Percentiles rank a stretch among this genome's conserved stretches.
phyloP scores from a whole-genome alignment of 2,329 filamentous ascomycete genomes.

The Pestalotiopsis fici region DNA sequence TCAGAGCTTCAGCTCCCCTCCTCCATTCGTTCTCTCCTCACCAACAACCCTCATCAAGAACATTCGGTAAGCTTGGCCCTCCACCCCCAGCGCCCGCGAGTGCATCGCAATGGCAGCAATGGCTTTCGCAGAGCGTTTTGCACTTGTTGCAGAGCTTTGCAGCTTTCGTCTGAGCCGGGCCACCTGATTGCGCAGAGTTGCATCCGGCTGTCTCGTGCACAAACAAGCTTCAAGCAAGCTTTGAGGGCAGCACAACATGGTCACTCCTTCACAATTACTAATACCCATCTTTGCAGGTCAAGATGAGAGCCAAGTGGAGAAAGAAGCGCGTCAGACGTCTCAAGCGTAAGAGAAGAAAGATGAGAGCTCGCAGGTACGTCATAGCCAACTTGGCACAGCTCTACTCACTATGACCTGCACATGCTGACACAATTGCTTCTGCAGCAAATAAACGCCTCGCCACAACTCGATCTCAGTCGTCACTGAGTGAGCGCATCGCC shows the following conservation, averaged over 20 bases:
- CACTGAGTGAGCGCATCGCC: slow-evolving; percentile 8
- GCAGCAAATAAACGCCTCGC: slow-evolving; percentile 38
- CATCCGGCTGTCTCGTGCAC: not conserved
- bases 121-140: not conserved
- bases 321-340: slow-evolving; percentile 98
- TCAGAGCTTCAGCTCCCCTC: slow-evolving; percentile 5
- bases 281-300: slow-evolving; percentile 29
- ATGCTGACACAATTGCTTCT: not conserved
- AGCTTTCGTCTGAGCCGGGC: not conserved
- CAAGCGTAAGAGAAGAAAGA: slow-evolving; percentile 99
- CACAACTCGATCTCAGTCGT: slow-evolving; percentile 34
- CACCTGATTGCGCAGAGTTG: not conserved
- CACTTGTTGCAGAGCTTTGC: not conserved
- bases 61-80: not conserved
- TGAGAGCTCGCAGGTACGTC: slow-evolving; percentile 89
- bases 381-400: slow-evolving; percentile 18
- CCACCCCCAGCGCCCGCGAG: not conserved
- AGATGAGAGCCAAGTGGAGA: slow-evolving; percentile 95
- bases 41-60: slow-evolving; percentile 10
- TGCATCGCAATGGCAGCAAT: not conserved
- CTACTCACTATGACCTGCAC: not conserved
- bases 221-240: not conserved
- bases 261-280: not conserved
- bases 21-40: not conserved
- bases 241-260: not conserved